Conservation (phyloP, 2,329 filamentous ascomycete genomes). For the Pyrenophora seminiperda region DNA sequence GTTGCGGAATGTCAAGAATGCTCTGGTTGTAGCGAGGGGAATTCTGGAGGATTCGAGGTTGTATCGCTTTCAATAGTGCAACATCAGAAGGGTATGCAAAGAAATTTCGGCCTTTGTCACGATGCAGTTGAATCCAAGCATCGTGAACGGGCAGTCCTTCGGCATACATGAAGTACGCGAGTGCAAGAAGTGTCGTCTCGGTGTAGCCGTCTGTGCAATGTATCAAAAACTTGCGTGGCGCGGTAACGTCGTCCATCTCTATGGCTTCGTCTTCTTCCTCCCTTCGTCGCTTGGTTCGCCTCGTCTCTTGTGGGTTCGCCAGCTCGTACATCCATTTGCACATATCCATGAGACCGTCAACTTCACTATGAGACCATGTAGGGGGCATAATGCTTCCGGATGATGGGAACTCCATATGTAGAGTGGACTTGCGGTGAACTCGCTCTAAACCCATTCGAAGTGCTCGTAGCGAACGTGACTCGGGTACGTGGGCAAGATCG, state of each 20-base stretch:
- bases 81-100: constrained; percentile 95
- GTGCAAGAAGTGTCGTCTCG: constrained; percentile 83
- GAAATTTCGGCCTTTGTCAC: constrained; percentile 82
- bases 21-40: constrained; percentile 63
- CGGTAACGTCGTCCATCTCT: constrained; percentile 53
- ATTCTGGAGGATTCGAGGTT: constrained; percentile 73
- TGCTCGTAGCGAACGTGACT: constrained; percentile 67
- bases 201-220: constrained; percentile 97
- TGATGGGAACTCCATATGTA: constrained; percentile 81
- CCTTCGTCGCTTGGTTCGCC: constrained; percentile 52
- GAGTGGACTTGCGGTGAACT: constrained; percentile 52
- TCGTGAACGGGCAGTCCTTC: constrained; percentile 79
- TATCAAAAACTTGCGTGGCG: constrained; percentile 74
- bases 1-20: constrained; percentile 65
- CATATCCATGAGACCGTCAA: constrained; percentile 82
- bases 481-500: constrained; percentile 78
- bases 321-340: constrained; percentile 90
- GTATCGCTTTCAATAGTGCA: constrained; percentile 75
- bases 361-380: constrained; percentile 80
- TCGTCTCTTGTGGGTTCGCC: constrained; percentile 65
- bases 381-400: constrained; percentile 91
- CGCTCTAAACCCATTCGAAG: constrained; percentile 62
- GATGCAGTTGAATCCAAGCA: constrained; percentile 87
- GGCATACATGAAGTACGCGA: constrained; percentile 93
- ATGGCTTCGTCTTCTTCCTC: constrained; percentile 60